These are phyloP conservation scores for Papilionanthe hybrid DNA, from an alignment of 116 monocot species.

Conservation along the genomic window DNA sequence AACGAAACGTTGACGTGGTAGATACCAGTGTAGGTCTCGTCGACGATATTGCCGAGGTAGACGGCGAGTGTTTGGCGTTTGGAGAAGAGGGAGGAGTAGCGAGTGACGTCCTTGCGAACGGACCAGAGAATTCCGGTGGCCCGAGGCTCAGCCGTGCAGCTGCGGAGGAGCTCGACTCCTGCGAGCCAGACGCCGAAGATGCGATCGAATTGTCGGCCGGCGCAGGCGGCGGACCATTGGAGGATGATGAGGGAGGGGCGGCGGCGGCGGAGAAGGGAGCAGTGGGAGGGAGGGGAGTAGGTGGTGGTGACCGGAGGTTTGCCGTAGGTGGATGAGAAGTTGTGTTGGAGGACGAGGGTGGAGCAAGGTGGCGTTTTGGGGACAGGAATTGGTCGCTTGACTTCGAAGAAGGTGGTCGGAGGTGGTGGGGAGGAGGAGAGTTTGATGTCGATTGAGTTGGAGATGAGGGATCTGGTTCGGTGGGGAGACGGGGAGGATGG, in stretches of 20 bases:
- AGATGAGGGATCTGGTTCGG: background rate
- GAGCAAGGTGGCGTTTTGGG: constrained; percentile 26
- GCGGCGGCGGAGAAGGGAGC: constrained; percentile 7
- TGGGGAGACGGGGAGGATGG: background rate
- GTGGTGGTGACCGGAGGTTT: constrained; percentile 38
- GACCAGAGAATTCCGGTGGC: constrained; percentile 22
- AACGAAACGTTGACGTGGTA: constrained; percentile 46
- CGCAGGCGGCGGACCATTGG: constrained; percentile 32
- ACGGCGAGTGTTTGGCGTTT: constrained; percentile 21
- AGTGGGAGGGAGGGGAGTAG: constrained; percentile 36
- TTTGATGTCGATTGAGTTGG: background rate
- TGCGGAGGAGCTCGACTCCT: constrained; percentile 29
- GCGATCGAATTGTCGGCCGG: constrained; percentile 40
- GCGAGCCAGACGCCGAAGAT: constrained; percentile 47
- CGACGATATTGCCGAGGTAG: constrained; percentile 43
- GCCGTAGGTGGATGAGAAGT: constrained; percentile 46
- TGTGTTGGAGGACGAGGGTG: constrained; percentile 39
- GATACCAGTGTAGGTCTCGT: constrained; percentile 36
- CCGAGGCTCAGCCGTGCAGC: constrained; percentile 30
- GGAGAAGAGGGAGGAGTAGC: constrained; percentile 19
- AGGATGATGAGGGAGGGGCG: constrained; percentile 26
- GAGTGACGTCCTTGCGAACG: constrained; percentile 22
- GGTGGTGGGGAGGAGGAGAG: constrained; percentile 2
- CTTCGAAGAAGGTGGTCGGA: constrained; percentile 60
- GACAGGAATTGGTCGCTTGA: constrained; percentile 35